Base-by-base conservation (phyloP, 148 eudicot species). In the Chenopodium album region DNA sequence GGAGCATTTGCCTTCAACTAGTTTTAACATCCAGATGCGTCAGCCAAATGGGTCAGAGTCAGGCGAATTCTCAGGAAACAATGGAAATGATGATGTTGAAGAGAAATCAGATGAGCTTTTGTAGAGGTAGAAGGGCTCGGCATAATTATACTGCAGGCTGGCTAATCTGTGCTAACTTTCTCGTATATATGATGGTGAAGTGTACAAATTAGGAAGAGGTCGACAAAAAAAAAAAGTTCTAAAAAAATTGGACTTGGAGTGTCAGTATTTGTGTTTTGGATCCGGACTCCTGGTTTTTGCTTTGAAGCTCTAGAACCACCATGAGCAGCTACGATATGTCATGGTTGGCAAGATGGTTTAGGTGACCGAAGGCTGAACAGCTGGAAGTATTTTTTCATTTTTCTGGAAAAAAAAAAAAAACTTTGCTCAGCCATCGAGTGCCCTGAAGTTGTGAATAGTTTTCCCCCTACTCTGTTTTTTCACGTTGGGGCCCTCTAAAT, bases 1-100 rank as follows among this genome's bases (percentile, higher is more conserved):
- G 81, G 94, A 90, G 78, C 88, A 85, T 86, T 88, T 85, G n/a
- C 91, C 89, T 31, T 86, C 88, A 34, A 83, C 78, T 83, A 84
- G 85, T 76, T 74, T 85, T 83, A 90, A 88, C 82, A 78, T 83
- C 64, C 88, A 90, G 82, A 65, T 85, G 47, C 80, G 69, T 34
- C 83, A 79, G 82, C 75, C 87, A 82, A 78, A 80, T 41, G 86
- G 70, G 46, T 78, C 85, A 12, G 88, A 82, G 56, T 71, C 67
- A 2, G 86, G 66, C 9, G 89, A 91, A 14, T 85, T 85, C 31
- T 82, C 86, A 28, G 90, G 77, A 63, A 78, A 76, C 81, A 29
- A 71, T 74, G 81, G 68, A 54, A 89, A 78, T 12, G 87, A 80
- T 70, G 82, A 77, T 87, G 71, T 82, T 44, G 88, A 83, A 34